Evolutionary conservation across 768 basidiomycete species (phyloP), one percentile per base, ranked within the genome.

Genomic region (Collybiopsis luxurians): DNA sequence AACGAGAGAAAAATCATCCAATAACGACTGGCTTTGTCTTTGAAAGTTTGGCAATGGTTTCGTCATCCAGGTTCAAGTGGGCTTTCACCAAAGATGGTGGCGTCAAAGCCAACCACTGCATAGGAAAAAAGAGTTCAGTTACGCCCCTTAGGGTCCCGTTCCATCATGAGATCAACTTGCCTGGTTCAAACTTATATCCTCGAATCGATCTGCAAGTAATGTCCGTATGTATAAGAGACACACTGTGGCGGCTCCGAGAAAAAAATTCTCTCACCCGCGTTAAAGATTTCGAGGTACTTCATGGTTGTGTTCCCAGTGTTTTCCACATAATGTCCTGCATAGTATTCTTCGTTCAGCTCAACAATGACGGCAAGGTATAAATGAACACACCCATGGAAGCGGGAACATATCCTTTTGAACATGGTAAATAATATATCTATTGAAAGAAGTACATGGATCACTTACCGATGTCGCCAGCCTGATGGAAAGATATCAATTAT

Each of bases 291-390:
- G 5, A 89, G 72, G 64, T 80, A 83, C 58, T 69, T 73, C 38
- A 87, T 66, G 2, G 85, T 80, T 2, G 77, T 75, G 60, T 84
- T 80, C 15, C 85, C 85, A 3, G 77, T 83, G 66, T 87, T 86
- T 66, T 87, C 85, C 26, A 88, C 73, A 63, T 87, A 87, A 63
- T 89, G 87, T 1, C 84, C 84, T 80, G 60, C 17, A 54, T 53
- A 21, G 15, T 30, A 27, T 7, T 42, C 15, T 12, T 28, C 34
- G 13, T 40, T 28, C 23, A 24, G 9, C 17, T 43, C 11, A 44
- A 4, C 13, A 17, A 21, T 7, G 30, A 4, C 17, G 42, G 10
- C 9, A 23, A 23, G 13, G 6, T 9, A 3, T 28, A 17, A 12
- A 30, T 36, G 38, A 2, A 26, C 69, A 53, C 59, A 81, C 82